Conservation (phyloP, 2,329 filamentous ascomycete genomes). For the Curvularia verruculosa region DNA sequence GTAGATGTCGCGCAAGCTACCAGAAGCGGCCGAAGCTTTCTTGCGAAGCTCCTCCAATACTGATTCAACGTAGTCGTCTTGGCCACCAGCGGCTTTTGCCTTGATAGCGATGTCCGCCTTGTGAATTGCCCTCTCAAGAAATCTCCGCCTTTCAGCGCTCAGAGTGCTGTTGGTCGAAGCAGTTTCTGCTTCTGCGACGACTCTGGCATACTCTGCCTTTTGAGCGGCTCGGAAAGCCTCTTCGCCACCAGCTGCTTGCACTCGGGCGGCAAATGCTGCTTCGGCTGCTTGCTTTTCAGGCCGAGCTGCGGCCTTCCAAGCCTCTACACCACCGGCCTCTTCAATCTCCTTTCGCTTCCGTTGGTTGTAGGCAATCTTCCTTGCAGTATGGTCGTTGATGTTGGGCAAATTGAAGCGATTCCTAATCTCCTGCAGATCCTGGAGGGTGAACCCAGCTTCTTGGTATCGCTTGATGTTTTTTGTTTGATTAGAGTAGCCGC, state of each 20-base stretch:
- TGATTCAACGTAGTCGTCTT: conserved; percentile 27
- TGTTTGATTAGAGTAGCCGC: conserved; percentile 8
- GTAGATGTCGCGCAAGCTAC: conserved; percentile 5
- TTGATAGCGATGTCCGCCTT: conserved; percentile 32
- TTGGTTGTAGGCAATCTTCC: conserved; percentile 25
- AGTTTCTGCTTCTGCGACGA: conserved; percentile 28
- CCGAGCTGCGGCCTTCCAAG: conserved; percentile 14
- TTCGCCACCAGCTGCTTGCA: conserved; percentile 21
- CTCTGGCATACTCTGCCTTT: conserved; percentile 19
- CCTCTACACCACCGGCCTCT: conserved; percentile 26
- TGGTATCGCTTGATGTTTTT: conserved; percentile 19
- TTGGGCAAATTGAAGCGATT: conserved; percentile 19
- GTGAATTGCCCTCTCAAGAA: conserved; percentile 23
- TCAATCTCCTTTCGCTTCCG: conserved; percentile 19
- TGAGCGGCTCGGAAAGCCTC: conserved; percentile 15
- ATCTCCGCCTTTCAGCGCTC: conserved; percentile 19
- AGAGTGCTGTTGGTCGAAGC: conserved; percentile 25
- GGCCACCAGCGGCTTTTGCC: conserved; percentile 21
- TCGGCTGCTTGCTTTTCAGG: conserved; percentile 20
- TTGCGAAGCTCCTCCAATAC: conserved; percentile 16
- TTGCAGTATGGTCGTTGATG: conserved; percentile 12
- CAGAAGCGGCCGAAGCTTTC: neutral
- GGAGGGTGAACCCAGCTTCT: conserved; percentile 17
- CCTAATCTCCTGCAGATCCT: conserved; percentile 22
- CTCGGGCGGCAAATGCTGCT: conserved; percentile 16